Base-by-base conservation (phyloP, 768 basidiomycete genomes). In the Termitomyces sp. region DNA sequence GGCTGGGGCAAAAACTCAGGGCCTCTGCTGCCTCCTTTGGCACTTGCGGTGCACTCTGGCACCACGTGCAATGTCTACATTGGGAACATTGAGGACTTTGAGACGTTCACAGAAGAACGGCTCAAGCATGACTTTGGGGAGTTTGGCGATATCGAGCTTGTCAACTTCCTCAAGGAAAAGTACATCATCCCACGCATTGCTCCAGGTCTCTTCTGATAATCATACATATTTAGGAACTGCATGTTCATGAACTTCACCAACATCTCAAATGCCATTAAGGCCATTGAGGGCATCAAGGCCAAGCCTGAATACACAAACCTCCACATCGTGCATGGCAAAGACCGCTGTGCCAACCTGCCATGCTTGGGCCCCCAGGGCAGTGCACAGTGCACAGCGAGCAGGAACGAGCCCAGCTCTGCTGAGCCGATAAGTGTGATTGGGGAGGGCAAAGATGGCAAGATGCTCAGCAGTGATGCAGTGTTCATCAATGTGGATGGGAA, bases 1-100 rank as follows among this genome's bases (percentile, higher is more conserved):
- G 95, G 96, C 47, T 99, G 96, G 97, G 96, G 96, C 57, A 98
- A 96, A 82, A 91, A 91, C 68, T 88, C 93, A 14, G 95, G 94
- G 5, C 89, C 94, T 18, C 79, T 96, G 16, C 83, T 87, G 18
- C 89, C 95, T 16, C 83, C 87, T 2, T 80, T 97, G 39, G 89
- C 93, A 27, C 80, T 95, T 61, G 91, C 93, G 0, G 91, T 99
- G 2, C 92, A 95, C 69, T 82, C 87, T 0, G 97, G 97, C 20
- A 93, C 96, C 1, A 97, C 94, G 14, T 82, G 97, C 57, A 99
- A 98, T 69, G 95, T 99, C 50, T 99, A 98, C 73, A 85, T 98
- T 50, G 95, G 95, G 7, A 92, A 90, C 66, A 87, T 99, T 45
- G 93, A 95, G 67, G 96, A 99, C 77, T 97, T 95, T 68, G 96